Conservation (phyloP, 345 rosid genomes). For the Carallia brachiata region DNA sequence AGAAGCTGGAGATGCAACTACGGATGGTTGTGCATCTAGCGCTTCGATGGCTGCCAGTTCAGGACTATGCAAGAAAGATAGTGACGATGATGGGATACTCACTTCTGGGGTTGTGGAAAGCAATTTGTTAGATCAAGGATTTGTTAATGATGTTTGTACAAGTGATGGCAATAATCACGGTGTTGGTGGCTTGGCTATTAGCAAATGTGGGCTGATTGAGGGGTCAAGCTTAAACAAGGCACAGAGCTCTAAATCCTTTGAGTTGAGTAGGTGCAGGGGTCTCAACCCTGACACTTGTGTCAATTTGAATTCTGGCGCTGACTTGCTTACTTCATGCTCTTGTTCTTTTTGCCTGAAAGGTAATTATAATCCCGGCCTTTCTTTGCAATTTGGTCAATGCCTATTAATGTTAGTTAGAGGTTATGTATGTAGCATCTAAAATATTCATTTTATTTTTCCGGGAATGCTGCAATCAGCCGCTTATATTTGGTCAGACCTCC, state of each 20-base stretch:
- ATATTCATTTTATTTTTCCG: constrained; percentile 10
- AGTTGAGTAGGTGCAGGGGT: constrained; percentile 47
- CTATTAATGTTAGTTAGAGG: background rate
- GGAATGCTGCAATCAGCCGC: constrained; percentile 56
- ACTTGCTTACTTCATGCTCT: constrained; percentile 58
- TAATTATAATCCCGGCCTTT: constrained; percentile 15
- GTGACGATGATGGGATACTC: constrained; percentile 25
- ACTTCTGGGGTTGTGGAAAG: constrained; percentile 22
- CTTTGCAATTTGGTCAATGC: background rate
- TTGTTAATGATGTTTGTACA: constrained; percentile 17
- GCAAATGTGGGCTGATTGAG: constrained; percentile 34
- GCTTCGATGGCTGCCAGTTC: constrained; percentile 24
- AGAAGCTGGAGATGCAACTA: constrained; percentile 29
- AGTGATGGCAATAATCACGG: constrained; percentile 30
- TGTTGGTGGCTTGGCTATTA: constrained; percentile 26
- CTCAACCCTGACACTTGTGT: constrained; percentile 35
- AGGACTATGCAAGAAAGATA: constrained; percentile 28
- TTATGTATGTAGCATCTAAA: constrained; percentile 5
- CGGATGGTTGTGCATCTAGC: constrained; percentile 37
- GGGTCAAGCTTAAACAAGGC: constrained; percentile 39
- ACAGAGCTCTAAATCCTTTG: constrained; percentile 45
- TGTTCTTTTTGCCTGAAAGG: constrained; percentile 91
- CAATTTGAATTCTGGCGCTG: constrained; percentile 37
- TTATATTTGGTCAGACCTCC: constrained; percentile 87
- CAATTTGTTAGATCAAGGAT: constrained; percentile 16